Base-by-base conservation (phyloP, 495 filamentous ascomycete genomes). In the Lentithecium fluviatile region DNA sequence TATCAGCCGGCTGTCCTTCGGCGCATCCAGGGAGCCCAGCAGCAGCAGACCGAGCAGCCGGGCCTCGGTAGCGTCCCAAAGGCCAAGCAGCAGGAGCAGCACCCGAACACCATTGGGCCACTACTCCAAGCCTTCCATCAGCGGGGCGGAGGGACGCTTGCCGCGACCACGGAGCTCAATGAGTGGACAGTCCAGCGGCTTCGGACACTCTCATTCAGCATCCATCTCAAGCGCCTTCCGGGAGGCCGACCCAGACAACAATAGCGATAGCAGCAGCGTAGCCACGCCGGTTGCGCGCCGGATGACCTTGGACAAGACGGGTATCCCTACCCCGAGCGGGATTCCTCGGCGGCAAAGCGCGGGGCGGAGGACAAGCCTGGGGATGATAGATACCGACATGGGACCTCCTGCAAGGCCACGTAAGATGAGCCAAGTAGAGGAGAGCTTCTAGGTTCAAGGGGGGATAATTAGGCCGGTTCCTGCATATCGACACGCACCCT, bases 21-120 rank as follows among this genome's bases (percentile, higher is more conserved):
- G 82, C 53, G 70, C 62, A 23, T 17, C 62, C 70, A 73, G 24
- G 76, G 76, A 65, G 47, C 50, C 62, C 13, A 56, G 62, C 49
- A 40, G 58, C 34, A 74, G 80, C 49, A 78, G 85, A 29, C 85
- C 85, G 8, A 84, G 82, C 70, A 85, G 82, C 65, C 78, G 84
- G 45, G 80, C 83, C 62, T 85, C 83, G 65, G 61, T 80, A 29
- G 76, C 81, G 52, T 79, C 75, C 52, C 79, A 54, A 70, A 83
- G 86, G 5, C 88, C 90, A 25, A 71, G 72, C 20, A 89, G 88
- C 58, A 84, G 89, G 46, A 80, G 84, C 68, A 90, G 87, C 67
- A 80, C 87, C 13, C 82, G 87, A 34, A 91, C 89, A 2, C 85
- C 88, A 8, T 67, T 86, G 21, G 79, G 79, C 38, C 71, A 78